phyloP scores from a whole-genome alignment of 257 asterid genomes.

The Knoxia roxburghii region DNA sequence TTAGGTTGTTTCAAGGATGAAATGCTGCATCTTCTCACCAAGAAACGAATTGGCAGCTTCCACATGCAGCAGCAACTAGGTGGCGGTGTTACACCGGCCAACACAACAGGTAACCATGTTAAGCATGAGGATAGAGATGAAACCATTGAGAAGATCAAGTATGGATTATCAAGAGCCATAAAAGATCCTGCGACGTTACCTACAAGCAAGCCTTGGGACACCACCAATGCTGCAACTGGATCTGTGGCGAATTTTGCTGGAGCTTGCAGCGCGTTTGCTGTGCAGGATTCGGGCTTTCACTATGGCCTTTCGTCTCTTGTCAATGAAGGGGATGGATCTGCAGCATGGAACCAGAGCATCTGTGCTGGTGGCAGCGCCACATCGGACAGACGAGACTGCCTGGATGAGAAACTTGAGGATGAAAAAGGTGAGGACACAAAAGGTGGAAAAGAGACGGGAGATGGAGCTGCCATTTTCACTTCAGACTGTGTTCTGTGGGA shows the following conservation, averaged over 20 bases:
- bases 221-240: constrained; percentile 23
- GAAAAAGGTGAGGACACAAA: constrained; percentile 36
- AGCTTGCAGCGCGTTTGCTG: constrained; percentile 27
- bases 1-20: constrained; percentile 95
- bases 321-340: constrained; percentile 41
- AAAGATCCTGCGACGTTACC: constrained; percentile 32
- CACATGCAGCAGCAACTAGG: constrained; percentile 47
- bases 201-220: constrained; percentile 40
- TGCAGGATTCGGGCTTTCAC: constrained; percentile 42
- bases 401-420: constrained; percentile 38
- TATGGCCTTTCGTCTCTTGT: constrained; percentile 42
- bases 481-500: constrained; percentile 75
- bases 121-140: constrained; percentile 48
- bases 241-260: constrained; percentile 35
- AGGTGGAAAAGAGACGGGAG: constrained; percentile 33
- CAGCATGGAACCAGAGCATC: constrained; percentile 58
- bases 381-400: constrained; percentile 30
- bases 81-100: constrained; percentile 11
- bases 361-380: constrained; percentile 56
- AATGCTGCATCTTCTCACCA: constrained; percentile 90
- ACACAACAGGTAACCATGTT: constrained; percentile 21
- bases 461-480: constrained; percentile 42
- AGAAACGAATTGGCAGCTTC: constrained; percentile 58
- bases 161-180: constrained; percentile 55
- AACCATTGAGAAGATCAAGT: constrained; percentile 47